Percentiles rank a stretch among this genome's conserved stretches.
Conservation (phyloP, 345 rosid genomes). For the Hibiscus mutabilis region DNA sequence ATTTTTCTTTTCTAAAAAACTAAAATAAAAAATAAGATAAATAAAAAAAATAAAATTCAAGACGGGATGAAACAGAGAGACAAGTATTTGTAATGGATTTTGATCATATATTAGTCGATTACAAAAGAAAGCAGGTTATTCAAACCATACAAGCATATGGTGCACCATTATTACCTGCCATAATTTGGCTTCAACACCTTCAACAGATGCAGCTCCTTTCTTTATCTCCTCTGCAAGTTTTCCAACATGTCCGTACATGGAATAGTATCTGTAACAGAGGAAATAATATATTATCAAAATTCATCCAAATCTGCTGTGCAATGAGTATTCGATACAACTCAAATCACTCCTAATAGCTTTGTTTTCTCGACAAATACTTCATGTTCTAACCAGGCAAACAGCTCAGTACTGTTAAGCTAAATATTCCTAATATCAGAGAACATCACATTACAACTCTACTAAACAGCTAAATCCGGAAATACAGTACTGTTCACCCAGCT, state of each 20-base stretch:
- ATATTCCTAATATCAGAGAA: neutral
- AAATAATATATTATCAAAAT: conserved; percentile 4
- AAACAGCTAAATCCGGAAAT: neutral
- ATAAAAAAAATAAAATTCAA: neutral
- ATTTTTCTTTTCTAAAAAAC: neutral
- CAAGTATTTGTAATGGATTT: neutral
- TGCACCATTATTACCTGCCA: conserved; percentile 61
- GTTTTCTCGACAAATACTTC: neutral
- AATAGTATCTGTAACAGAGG: conserved; percentile 61
- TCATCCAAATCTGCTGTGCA: conserved; percentile 3
- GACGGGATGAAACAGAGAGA: neutral
- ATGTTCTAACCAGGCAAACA: neutral
- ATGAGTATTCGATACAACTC: neutral
- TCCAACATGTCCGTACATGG: conserved; percentile 98
- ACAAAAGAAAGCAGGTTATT: conserved; percentile 1
- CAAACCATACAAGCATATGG: conserved; percentile 4
- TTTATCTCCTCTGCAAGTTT: conserved; percentile 82
- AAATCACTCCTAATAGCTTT: neutral
- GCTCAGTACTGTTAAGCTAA: neutral
- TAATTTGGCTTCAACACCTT: conserved; percentile 89
- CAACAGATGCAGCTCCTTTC: conserved; percentile 91
- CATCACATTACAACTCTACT: neutral
- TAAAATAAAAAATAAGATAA: neutral
- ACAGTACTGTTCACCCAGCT: neutral
- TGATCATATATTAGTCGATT: neutral